Evolutionary conservation across 140 eudicot species (phyloP), one percentile per base, ranked within the genome.

Genomic region (Stevia rebaudiana): DNA sequence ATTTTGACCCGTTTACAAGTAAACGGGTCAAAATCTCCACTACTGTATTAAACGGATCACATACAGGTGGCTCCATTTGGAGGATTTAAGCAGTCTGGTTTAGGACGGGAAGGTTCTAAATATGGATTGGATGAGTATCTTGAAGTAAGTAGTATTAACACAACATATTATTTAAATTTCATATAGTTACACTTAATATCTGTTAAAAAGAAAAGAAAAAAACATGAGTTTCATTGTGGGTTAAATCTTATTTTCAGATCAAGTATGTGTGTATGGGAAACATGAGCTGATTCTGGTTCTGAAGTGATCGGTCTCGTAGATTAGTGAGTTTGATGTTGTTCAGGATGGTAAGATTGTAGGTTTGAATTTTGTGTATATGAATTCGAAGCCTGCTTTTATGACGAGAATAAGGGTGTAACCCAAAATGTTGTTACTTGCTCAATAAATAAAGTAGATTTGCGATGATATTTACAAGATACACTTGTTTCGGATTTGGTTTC

Each of bases 81-180:
- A 72, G 98, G 96, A 11, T 80, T 79, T 51, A 91, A 87, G 67
- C 92, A 91, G 72, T 91, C 98, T 15, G 98, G 96, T 47, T 82
- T 91, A 48, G 98, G 98, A 36, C 82, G 96, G 25, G 96, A 87
- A 83, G 98, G 96, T 72, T 91, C 96, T 65, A 91, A 85, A 48
- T 91, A 88, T 33, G 95, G 96, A 64, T 80, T 87, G 78, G 98
- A 91, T 33, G 98, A 91, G 25, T 84, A 79, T 69, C 79, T 87
- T 61, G 98, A 91, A 73, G 95, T 90, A 78, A 51, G 82, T 73
- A 51, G 82, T 73, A 46, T 13, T 33, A 15, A 33, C 15, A 39
- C 19, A 13, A 8, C 9, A 12, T 16, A 10, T 11, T 42, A 18
- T 44, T 43, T 36, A 11, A 23, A 25, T 28, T 17, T 35, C 25